These are phyloP conservation scores for Geranomyces michiganensis DNA, from an alignment of 192 early-diverging fungal genomes.

Conservation along the genomic window DNA sequence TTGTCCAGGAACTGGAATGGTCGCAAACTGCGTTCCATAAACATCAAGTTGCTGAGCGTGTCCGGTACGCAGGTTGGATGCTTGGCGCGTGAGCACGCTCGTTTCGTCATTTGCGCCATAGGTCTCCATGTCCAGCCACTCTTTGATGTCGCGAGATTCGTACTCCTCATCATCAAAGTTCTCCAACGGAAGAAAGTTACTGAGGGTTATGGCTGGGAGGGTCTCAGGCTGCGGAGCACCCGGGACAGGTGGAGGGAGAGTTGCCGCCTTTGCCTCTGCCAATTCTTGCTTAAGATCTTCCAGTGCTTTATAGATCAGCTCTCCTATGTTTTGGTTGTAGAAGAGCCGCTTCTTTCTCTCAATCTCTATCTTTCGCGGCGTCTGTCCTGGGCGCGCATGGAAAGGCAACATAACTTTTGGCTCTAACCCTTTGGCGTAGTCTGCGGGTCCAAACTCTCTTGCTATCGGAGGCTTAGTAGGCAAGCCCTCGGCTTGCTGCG, in stretches of 20 bases:
- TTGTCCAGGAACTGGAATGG: constrained; percentile 51
- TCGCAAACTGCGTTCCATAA: constrained; percentile 27
- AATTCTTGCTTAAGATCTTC: constrained; percentile 19
- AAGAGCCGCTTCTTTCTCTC: constrained; percentile 56
- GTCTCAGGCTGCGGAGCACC: background rate
- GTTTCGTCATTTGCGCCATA: constrained; percentile 17
- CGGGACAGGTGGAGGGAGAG: background rate
- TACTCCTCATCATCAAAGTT: constrained; percentile 55
- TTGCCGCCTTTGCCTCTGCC: background rate
- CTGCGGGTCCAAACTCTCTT: constrained; percentile 11
- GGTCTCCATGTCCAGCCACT: constrained; percentile 56
- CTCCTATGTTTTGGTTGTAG: constrained; percentile 39
- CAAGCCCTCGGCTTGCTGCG: background rate
- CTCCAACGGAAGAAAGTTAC: constrained; percentile 43
- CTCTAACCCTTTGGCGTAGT: constrained; percentile 50
- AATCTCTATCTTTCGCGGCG: constrained; percentile 60
- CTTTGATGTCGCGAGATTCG: constrained; percentile 47
- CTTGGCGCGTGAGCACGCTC: background rate
- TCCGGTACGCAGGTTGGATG: background rate
- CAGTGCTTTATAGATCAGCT: constrained; percentile 26
- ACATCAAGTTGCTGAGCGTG: background rate
- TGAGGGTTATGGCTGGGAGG: background rate
- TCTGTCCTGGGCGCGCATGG: constrained; percentile 49
- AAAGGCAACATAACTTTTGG: constrained; percentile 59
- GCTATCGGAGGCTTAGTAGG: background rate